Percentiles rank a stretch among this genome's conserved stretches.
phyloP scores from a whole-genome alignment of 768 basidiomycete genomes.

The Calocera cornea region DNA sequence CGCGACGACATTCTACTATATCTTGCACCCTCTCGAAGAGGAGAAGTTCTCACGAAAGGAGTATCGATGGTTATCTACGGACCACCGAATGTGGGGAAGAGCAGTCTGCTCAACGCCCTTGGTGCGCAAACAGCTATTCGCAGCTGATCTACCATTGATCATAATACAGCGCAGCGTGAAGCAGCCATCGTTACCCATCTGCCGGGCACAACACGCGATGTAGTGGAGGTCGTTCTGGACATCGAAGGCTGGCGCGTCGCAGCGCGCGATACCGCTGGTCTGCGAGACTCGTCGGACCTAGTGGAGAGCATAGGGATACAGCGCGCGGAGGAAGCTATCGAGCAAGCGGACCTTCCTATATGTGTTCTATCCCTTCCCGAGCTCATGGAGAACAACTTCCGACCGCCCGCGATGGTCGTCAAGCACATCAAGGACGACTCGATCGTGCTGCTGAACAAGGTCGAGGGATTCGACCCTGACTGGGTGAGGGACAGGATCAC shows the following conservation, averaged over 20 bases:
- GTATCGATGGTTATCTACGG: constrained; percentile 80
- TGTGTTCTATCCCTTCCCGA: constrained; percentile 67
- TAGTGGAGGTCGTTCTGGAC: constrained; percentile 72
- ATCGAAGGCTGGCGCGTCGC: constrained; percentile 75
- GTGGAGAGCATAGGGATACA: constrained; percentile 76
- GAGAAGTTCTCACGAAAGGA: constrained; percentile 73
- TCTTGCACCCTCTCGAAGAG: constrained; percentile 56
- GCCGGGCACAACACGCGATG: constrained; percentile 81
- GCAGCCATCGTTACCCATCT: constrained; percentile 81
- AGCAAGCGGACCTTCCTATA: constrained; percentile 54
- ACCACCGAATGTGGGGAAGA: constrained; percentile 90
- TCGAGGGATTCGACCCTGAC: constrained; percentile 35
- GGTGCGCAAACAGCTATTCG: constrained; percentile 30
- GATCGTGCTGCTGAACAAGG: constrained; percentile 66
- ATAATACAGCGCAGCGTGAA: constrained; percentile 54
- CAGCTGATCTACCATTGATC: background rate
- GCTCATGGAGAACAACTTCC: constrained; percentile 11
- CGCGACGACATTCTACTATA: constrained; percentile 40
- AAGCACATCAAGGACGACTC: constrained; percentile 43
- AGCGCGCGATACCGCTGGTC: constrained; percentile 75
- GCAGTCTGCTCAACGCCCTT: constrained; percentile 71
- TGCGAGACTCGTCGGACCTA: constrained; percentile 51
- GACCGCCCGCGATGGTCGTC: constrained; percentile 36
- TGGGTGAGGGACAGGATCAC: background rate
- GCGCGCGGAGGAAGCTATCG: constrained; percentile 48